A percentile compares a stretch with the other conserved stretches of the same genome.
Conservation (phyloP, 768 basidiomycete genomes). For the Boletus insuetus region DNA sequence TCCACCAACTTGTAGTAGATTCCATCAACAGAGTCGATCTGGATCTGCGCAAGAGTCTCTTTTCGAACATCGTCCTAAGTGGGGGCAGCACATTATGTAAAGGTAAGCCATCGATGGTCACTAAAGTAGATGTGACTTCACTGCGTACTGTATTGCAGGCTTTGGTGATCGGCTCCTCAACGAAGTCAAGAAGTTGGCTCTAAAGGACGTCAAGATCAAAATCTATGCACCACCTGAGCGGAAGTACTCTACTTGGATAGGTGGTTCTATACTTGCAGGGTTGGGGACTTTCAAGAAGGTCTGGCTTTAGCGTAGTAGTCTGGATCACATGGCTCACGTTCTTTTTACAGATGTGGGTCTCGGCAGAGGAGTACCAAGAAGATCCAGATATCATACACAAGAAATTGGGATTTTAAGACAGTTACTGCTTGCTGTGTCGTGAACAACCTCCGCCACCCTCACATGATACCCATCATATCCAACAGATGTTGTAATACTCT, state of each 20-base stretch:
- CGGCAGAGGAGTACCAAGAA: conserved; percentile 98
- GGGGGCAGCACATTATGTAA: conserved; percentile 95
- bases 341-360: conserved; percentile 90
- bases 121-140: conserved; percentile 19
- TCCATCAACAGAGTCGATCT: conserved; percentile 95
- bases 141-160: conserved; percentile 42
- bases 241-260: conserved; percentile 97
- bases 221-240: conserved; percentile 99
- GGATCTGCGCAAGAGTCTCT: conserved; percentile 92
- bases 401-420: conserved; percentile 74
- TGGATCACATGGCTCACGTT: conserved; percentile 6
- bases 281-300: conserved; percentile 98
- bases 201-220: conserved; percentile 98
- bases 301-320: not conserved
- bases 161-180: conserved; percentile 96
- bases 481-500: conserved; percentile 32
- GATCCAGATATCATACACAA: conserved; percentile 99
- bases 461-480: conserved; percentile 34
- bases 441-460: conserved; percentile 13
- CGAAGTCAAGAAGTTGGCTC: conserved; percentile 92
- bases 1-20: conserved; percentile 98
- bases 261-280: conserved; percentile 94
- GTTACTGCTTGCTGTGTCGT: conserved; percentile 11
- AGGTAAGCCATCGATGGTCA: conserved; percentile 48
- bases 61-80: conserved; percentile 94